Evolutionary conservation across 352 stramenopile species (phyloP).

Genomic region (Phytopythium kandeliae): DNA sequence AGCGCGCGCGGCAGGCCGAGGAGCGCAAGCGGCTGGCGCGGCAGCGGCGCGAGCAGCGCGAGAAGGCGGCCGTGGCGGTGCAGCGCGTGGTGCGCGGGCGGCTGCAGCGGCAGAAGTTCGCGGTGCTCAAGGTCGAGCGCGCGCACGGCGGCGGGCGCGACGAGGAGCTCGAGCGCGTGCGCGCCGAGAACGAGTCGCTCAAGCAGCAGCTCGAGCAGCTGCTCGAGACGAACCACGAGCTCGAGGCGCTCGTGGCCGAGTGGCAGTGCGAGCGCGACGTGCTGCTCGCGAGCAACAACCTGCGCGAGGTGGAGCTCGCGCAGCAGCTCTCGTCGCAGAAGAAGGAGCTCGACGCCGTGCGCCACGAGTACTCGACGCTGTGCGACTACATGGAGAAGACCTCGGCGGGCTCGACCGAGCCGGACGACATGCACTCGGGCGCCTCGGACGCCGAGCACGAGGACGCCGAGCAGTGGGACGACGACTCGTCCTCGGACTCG

Average conservation of each 20-base stretch:
- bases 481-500: slow-evolving; percentile 1
- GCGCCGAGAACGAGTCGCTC: slow-evolving; percentile 48
- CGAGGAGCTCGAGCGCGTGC: slow-evolving; percentile 30
- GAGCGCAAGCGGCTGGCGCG: slow-evolving; percentile 26
- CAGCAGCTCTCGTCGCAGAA: slow-evolving; percentile 45
- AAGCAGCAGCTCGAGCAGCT: slow-evolving; percentile 55
- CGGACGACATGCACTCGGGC: slow-evolving; percentile 33
- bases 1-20: slow-evolving; percentile 24
- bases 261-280: slow-evolving; percentile 50
- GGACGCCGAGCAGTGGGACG: slow-evolving; percentile 18
- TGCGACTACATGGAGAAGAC: slow-evolving; percentile 47
- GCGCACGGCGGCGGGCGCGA: slow-evolving; percentile 14
- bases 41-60: slow-evolving; percentile 21
- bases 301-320: slow-evolving; percentile 50
- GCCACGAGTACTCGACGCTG: slow-evolving; percentile 37
- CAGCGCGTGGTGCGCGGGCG: slow-evolving; percentile 34
- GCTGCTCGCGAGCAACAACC: slow-evolving; percentile 43
- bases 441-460: slow-evolving; percentile 22
- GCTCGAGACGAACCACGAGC: slow-evolving; percentile 48
- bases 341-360: slow-evolving; percentile 37
- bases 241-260: slow-evolving; percentile 53
- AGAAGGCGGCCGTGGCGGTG: slow-evolving; percentile 20
- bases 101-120: slow-evolving; percentile 45
- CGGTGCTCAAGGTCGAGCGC: slow-evolving; percentile 42
- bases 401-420: slow-evolving; percentile 39